These are phyloP conservation scores for Anthostomella pinea DNA, from an alignment of 2,329 filamentous ascomycete species.

Conservation along the genomic window DNA sequence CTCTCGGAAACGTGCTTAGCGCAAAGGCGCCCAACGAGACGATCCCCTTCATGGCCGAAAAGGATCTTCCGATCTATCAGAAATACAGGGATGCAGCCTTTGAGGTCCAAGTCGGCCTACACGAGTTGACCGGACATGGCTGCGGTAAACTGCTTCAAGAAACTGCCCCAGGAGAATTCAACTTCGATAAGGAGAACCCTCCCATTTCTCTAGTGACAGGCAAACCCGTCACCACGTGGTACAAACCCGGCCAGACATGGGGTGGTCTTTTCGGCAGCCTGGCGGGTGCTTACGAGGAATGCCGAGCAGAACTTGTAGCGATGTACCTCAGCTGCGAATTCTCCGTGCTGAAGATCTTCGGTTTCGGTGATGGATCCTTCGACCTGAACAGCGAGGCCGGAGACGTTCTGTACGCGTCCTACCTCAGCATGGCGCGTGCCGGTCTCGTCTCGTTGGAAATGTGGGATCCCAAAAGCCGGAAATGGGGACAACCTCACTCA, in stretches of 20 bases:
- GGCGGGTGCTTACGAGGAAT: slow-evolving; percentile 90
- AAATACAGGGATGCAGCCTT: slow-evolving; percentile 85
- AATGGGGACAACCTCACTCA: slow-evolving; percentile 92
- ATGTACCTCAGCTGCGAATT: slow-evolving; percentile 90
- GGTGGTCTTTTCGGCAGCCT: slow-evolving; percentile 86
- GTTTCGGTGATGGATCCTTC: slow-evolving; percentile 73
- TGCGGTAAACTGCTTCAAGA: slow-evolving; percentile 94
- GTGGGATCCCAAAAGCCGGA: slow-evolving; percentile 87
- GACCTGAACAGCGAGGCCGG: slow-evolving; percentile 76
- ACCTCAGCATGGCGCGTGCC: slow-evolving; percentile 92
- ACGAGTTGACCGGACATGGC: slow-evolving; percentile 83
- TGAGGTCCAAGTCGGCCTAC: slow-evolving; percentile 92
- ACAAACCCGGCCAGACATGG: slow-evolving; percentile 95
- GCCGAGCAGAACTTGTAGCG: slow-evolving; percentile 87
- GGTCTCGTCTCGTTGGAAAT: slow-evolving; percentile 85
- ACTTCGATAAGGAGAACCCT: slow-evolving; percentile 81
- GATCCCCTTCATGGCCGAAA: slow-evolving; percentile 81
- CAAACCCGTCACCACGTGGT: slow-evolving; percentile 80
- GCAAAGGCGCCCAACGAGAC: slow-evolving; percentile 91
- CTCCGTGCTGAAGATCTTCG: slow-evolving; percentile 83
- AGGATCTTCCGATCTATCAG: slow-evolving; percentile 74
- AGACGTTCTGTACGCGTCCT: slow-evolving; percentile 82
- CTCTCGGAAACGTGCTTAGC: slow-evolving; percentile 85
- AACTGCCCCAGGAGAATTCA: slow-evolving; percentile 75
- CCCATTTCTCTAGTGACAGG: slow-evolving; percentile 76